Percentiles rank a stretch among this genome's conserved stretches.
Conservation (phyloP, 805 yeast species). For the Candida xiaguanensis region DNA sequence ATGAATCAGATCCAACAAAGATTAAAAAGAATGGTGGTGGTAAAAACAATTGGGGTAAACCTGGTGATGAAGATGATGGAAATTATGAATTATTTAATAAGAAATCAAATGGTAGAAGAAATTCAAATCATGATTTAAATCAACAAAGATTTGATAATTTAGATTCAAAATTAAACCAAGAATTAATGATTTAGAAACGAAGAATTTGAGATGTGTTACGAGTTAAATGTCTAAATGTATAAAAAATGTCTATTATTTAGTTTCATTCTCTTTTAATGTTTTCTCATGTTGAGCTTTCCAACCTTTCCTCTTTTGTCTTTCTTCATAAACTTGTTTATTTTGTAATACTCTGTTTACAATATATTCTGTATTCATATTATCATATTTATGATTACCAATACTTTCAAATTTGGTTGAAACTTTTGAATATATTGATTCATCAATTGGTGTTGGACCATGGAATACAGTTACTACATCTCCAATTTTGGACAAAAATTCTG, state of each 20-base stretch:
- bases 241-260: conserved; percentile 1
- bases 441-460: conserved; percentile 56
- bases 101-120: conserved; percentile 27
- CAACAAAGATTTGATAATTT: conserved; percentile 25
- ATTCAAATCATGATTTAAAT: conserved; percentile 36
- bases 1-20: conserved; percentile 66
- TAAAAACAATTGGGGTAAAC: conserved; percentile 81
- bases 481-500: conserved; percentile 35
- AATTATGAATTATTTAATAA: conserved; percentile 12
- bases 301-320: conserved; percentile 84
- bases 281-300: conserved; percentile 58
- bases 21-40: conserved; percentile 86
- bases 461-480: conserved; percentile 38
- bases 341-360: conserved; percentile 73
- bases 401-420: conserved; percentile 35
- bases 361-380: conserved; percentile 61
- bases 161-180: conserved; percentile 18
- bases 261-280: conserved; percentile 17
- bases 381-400: conserved; percentile 54
- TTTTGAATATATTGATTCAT: conserved; percentile 23
- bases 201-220: neutral
- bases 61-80: conserved; percentile 70
- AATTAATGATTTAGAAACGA: conserved; percentile 5
- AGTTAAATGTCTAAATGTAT: neutral
- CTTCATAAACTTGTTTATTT: conserved; percentile 70